These are phyloP conservation scores for Earliella scabrosa DNA, from an alignment of 1,284 basidiomycete species.

Conservation along the genomic window DNA sequence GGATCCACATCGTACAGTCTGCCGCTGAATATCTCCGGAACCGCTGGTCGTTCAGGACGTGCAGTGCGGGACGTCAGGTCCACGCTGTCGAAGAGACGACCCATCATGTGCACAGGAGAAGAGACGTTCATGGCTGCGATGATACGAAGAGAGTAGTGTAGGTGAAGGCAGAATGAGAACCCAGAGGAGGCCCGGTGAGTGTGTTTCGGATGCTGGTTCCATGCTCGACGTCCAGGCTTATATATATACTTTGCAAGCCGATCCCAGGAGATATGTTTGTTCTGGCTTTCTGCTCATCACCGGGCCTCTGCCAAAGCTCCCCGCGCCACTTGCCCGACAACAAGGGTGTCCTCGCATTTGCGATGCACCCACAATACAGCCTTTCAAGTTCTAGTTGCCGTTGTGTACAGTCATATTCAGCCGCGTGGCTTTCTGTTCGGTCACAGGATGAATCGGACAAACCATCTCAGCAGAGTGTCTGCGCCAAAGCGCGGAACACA, in stretches of 20 bases:
- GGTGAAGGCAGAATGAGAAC: not conserved
- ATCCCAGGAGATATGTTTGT: not conserved
- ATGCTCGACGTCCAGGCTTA: conserved; percentile 1
- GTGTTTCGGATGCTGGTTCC: not conserved
- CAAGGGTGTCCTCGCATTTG: conserved; percentile 4
- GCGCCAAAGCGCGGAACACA: conserved; percentile 10
- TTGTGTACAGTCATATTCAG: conserved; percentile 6
- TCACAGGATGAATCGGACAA: conserved; percentile 16
- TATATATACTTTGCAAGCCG: not conserved
- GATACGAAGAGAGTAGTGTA: not conserved
- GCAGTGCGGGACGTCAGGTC: conserved; percentile 20
- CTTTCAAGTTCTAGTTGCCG: conserved; percentile 11
- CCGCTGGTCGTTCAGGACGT: conserved; percentile 12
- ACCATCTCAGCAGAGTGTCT: conserved; percentile 9
- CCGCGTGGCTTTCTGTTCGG: not conserved
- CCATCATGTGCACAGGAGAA: conserved; percentile 40
- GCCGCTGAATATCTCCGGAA: conserved; percentile 24
- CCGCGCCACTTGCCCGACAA: conserved; percentile 2
- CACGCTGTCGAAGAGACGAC: conserved; percentile 24
- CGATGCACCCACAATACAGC: conserved; percentile 18
- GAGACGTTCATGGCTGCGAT: conserved; percentile 38
- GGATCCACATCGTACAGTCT: conserved; percentile 38
- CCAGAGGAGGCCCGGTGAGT: too few relatives aligned
- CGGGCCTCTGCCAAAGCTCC: not conserved
- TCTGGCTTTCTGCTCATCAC: not conserved